These are phyloP conservation scores for Rhinocladiella similis DNA, from an alignment of 2,329 filamentous ascomycete species.

Conservation along the genomic window DNA sequence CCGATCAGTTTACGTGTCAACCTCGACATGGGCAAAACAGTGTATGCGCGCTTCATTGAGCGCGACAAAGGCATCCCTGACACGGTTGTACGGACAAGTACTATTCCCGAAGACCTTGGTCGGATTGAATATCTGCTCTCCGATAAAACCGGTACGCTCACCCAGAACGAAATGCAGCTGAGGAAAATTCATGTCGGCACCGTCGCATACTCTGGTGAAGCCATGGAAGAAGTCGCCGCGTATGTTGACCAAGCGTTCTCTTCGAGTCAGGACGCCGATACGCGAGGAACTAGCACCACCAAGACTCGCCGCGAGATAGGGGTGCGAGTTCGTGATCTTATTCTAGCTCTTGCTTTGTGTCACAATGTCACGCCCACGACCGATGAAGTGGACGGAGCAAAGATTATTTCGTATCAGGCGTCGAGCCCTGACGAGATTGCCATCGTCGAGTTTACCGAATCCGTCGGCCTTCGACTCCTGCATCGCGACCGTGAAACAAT, in stretches of 20 bases:
- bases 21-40: conserved; percentile 93
- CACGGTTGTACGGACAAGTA: conserved; percentile 92
- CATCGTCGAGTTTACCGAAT: conserved; percentile 93
- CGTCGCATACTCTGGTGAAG: conserved; percentile 96
- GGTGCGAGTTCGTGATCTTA: conserved; percentile 86
- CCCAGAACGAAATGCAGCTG: conserved; percentile 98
- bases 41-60: conserved; percentile 95
- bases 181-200: conserved; percentile 98
- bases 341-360: conserved; percentile 87
- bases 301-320: conserved; percentile 91
- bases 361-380: conserved; percentile 95
- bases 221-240: conserved; percentile 92
- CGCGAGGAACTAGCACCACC: conserved; percentile 53
- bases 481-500: conserved; percentile 87
- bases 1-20: conserved; percentile 96
- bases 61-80: conserved; percentile 84
- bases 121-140: conserved; percentile 94
- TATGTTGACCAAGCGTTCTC: conserved; percentile 86
- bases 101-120: conserved; percentile 93
- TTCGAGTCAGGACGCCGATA: conserved; percentile 33
- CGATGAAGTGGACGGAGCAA: conserved; percentile 77
- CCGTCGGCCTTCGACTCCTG: conserved; percentile 79
- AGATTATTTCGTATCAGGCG: conserved; percentile 85
- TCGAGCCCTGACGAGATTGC: conserved; percentile 98
- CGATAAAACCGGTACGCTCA: conserved; percentile 97